Base-by-base conservation (phyloP, 2,329 filamentous ascomycete species). In the Talaromyces sp. region DNA sequence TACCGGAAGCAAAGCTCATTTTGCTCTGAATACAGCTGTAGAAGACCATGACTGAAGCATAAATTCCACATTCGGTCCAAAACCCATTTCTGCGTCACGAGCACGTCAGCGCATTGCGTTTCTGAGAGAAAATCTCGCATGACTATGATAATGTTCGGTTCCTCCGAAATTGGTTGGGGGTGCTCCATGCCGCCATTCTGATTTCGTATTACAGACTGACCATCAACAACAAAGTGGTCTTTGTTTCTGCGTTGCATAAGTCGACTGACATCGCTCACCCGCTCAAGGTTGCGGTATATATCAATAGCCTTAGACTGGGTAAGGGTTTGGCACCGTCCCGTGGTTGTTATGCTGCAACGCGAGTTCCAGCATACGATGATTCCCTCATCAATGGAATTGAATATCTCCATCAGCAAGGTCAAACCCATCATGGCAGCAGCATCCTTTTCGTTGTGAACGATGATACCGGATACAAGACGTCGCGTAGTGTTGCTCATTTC, bases 301-400 rank as follows among this genome's bases (percentile, higher is more conserved):
- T 67, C 71, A 67, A 71, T 65, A 60, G 70, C 76, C 80, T 96
- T 67, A 88, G 85, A 5, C 72, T 90, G 65, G 82, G 89, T 57
- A 82, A 90, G 75, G 81, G 92, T 68, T 71, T 91, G 62, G 80
- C 88, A 58, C 88, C 88, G 72, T 70, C 83, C 62, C 72, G 79
- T 31, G 86, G 90, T 72, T 88, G 90, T 65, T 16, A 48, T 25
- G 69, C 89, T 66, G 80, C 87, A 80, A 60, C 74, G 75, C 28
- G 71, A 71, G 56, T 76, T 79, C 77, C 77, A 80, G 69, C 77
- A 80, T 18, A 77, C 72, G 18, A 79, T 70, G 18, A 80, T 75
- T 61, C 74, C 75, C 64, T 80, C 77, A 58, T 80, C 76, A 35
- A 80, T 77, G 3, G 75, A 72, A 58, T 80, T 76, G 62, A 79